Conservation (phyloP, 352 stramenopile species). For the Globisporangium orthogonon region DNA sequence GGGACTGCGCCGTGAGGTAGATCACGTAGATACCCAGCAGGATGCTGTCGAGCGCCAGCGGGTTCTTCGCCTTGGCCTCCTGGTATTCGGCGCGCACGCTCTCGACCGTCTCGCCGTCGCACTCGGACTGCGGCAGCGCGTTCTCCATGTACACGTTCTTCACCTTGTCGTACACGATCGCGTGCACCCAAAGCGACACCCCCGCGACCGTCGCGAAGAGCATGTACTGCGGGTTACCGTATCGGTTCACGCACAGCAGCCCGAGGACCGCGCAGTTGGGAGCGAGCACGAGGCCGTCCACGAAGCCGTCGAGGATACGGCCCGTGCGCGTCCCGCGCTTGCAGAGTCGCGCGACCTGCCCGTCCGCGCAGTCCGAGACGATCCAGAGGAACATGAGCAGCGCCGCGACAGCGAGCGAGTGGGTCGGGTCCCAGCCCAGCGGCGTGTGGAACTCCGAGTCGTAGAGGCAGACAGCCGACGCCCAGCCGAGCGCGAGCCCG, state of each 20-base stretch:
- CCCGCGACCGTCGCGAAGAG: constrained; percentile 44
- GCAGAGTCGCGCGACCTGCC: constrained; percentile 75
- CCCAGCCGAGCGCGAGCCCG: constrained; percentile 65
- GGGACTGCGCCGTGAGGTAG: constrained; percentile 59
- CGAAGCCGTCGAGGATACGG: constrained; percentile 72
- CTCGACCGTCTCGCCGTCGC: constrained; percentile 72
- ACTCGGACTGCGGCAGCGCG: constrained; percentile 67
- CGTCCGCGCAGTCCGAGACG: constrained; percentile 80
- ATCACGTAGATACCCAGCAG: constrained; percentile 75
- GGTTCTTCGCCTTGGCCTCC: constrained; percentile 53
- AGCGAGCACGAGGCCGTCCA: constrained; percentile 68
- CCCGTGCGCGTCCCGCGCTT: constrained; percentile 77
- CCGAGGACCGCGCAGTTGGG: constrained; percentile 68
- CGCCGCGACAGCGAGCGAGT: constrained; percentile 44
- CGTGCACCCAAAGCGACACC: constrained; percentile 74
- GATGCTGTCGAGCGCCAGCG: constrained; percentile 55
- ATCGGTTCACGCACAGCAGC: constrained; percentile 46
- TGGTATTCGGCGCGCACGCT: constrained; percentile 68
- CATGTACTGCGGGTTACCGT: constrained; percentile 42
- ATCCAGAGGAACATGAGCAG: constrained; percentile 81
- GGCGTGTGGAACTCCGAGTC: constrained; percentile 78
- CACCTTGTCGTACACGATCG: constrained; percentile 82
- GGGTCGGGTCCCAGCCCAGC: constrained; percentile 45
- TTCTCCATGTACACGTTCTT: constrained; percentile 89
- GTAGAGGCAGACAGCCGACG: constrained; percentile 57